Percentiles rank a stretch among this genome's conserved stretches.
These are phyloP conservation scores for Murraya paniculata DNA, from an alignment of 345 rosid species.

Conservation along the genomic window DNA sequence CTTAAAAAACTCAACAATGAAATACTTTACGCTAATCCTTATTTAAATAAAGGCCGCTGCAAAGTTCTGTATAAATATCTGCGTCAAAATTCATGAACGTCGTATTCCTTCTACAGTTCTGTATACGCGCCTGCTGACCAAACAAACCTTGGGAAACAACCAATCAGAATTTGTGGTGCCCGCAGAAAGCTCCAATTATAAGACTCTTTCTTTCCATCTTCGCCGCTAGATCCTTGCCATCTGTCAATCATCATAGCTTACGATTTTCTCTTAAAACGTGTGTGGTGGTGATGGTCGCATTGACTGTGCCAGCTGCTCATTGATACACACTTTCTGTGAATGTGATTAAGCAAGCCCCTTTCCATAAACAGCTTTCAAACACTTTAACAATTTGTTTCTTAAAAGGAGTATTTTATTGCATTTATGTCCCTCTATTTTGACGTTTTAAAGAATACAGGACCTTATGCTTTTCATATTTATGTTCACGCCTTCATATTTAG, in stretches of 20 bases:
- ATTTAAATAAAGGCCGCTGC: too few relatives aligned
- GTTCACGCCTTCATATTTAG: background rate
- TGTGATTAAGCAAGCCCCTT: background rate
- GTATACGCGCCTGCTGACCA: background rate
- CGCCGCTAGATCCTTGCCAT: constrained; percentile 14
- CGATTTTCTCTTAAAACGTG: constrained; percentile 1
- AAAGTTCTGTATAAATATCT: too few relatives aligned
- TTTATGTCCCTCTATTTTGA: background rate
- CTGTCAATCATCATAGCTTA: background rate
- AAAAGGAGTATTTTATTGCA: background rate
- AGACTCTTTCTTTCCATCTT: constrained; percentile 1
- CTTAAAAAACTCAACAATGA: too few relatives aligned
- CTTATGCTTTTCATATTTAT: background rate
- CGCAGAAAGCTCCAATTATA: background rate
- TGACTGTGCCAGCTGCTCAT: constrained; percentile 12
- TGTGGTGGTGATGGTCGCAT: background rate
- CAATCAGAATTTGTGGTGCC: background rate
- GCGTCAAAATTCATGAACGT: background rate
- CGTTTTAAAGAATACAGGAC: background rate
- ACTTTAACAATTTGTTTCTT: background rate
- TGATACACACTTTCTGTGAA: background rate
- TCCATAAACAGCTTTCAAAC: background rate
- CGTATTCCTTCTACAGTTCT: background rate
- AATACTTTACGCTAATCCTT: too few relatives aligned
- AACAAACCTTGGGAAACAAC: background rate